A percentile compares a stretch with the other conserved stretches of the same genome.
Conservation (phyloP, 495 filamentous ascomycete genomes). For the Copromyces sp. region DNA sequence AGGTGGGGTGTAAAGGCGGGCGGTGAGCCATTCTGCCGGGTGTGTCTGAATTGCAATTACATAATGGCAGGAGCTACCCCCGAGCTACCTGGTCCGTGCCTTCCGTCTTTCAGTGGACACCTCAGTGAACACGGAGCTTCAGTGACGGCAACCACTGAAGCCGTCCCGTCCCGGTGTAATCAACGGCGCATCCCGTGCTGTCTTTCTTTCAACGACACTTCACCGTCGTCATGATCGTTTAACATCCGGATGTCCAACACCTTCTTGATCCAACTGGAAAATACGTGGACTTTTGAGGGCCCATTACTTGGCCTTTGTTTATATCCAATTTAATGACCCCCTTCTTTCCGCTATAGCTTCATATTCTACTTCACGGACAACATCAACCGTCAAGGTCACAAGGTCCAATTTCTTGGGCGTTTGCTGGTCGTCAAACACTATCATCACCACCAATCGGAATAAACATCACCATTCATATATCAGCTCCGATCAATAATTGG, state of each 20-base stretch:
- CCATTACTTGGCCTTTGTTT: neutral
- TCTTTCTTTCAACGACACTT: neutral
- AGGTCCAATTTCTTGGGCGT: neutral
- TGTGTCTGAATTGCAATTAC: neutral
- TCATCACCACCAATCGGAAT: neutral
- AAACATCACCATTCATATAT: too few relatives aligned
- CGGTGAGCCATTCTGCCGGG: slow-evolving; percentile 14
- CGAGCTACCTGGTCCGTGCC: neutral
- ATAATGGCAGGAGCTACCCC: neutral
- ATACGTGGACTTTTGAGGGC: too few relatives aligned
- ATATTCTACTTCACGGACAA: neutral
- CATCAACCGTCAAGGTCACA: neutral
- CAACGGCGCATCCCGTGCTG: neutral
- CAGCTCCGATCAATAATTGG: too few relatives aligned
- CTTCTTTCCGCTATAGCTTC: neutral
- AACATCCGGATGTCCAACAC: neutral
- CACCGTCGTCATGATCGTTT: neutral
- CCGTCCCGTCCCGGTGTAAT: neutral
- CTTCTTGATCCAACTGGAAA: neutral
- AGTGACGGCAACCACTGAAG: neutral
- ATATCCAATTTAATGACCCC: neutral
- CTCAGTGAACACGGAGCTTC: neutral
- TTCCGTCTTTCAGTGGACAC: neutral
- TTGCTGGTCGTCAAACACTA: neutral
- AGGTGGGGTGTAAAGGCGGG: slow-evolving; percentile 10